Evolutionary conservation across 2,329 filamentous ascomycete species (phyloP), one percentile per base, ranked within the genome.

Genomic region (Rosellinia necatrix): DNA sequence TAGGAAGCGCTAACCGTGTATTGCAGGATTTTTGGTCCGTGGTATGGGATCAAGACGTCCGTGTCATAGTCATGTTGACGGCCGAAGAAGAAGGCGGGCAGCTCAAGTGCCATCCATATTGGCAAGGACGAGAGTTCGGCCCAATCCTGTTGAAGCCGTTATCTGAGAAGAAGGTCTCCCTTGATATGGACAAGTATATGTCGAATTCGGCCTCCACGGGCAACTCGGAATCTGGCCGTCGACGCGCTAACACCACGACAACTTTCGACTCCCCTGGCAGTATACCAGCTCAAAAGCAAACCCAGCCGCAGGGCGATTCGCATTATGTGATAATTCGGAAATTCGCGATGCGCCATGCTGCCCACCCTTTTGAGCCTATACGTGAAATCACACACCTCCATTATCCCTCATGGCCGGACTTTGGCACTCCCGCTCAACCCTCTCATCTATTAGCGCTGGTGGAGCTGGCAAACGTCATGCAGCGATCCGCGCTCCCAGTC

Each of bases 381-480:
- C 89, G 93, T 21, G 92, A 97, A 72, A 88, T 99, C 59, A 97
- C 92, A 0, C 94, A 99, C 65, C 78, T 99, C 12, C 92, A 97
- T 70, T 97, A 97, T 71, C 86, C 91, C 0, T 87, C 89, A n/a
- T 99, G 94, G 94, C 94, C 94, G 0, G 94, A 99, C 69, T 97
- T 97, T 72, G 94, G 94, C 17, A 89, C 92, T 0, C 93, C 93
- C 0, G 92, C 94, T 0, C 89, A 96, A 67, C 92, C 94, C 1
- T 85, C 86, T 4, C 92, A 97, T 67, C 81, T 99, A 2, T 80
- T 99, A 13, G 90, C 88, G 2, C 76, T 99, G 13, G 90, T 97
- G n/a, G 92, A 97, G 72, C 83, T 96, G 49, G 90, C 89, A 66
- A 94, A 90, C 66, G 79, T 83, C 29, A 91, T 86, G 82, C 89